Conservation (phyloP, 1,284 basidiomycete genomes). For the Fomitopsis betulina region DNA sequence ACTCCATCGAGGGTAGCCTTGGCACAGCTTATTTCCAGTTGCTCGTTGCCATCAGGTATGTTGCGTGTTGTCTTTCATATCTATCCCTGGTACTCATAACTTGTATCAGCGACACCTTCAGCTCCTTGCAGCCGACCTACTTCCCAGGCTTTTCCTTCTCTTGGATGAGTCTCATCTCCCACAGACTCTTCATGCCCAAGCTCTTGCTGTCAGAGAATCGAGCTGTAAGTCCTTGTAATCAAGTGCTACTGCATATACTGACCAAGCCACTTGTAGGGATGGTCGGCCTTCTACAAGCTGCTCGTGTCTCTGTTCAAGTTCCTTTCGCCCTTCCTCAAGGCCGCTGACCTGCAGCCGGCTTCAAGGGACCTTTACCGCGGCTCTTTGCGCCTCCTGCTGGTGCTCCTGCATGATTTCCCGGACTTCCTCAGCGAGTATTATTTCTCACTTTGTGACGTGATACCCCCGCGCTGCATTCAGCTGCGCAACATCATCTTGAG, state of each 20-base stretch:
- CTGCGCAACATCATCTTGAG: constrained; percentile 95
- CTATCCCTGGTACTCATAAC: constrained; percentile 1
- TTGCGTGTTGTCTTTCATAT: neutral
- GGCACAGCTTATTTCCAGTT: constrained; percentile 88
- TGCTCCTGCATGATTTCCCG: constrained; percentile 97
- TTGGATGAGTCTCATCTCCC: constrained; percentile 96
- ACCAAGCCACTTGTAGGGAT: constrained; percentile 51
- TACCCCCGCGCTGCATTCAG: constrained; percentile 93
- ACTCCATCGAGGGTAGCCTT: constrained; percentile 78
- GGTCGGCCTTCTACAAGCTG: constrained; percentile 94
- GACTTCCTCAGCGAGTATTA: constrained; percentile 98
- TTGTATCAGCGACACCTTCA: constrained; percentile 80
- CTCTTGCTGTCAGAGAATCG: constrained; percentile 80
- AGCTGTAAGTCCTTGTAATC: constrained; percentile 47
- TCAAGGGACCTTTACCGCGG: constrained; percentile 92
- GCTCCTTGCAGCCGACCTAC: constrained; percentile 93
- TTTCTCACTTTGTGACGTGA: constrained; percentile 90
- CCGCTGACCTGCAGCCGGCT: constrained; percentile 75
- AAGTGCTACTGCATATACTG: neutral
- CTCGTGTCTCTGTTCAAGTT: constrained; percentile 93
- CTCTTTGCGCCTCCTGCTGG: constrained; percentile 87
- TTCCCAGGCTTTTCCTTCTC: constrained; percentile 99
- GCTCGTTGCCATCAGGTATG: constrained; percentile 82
- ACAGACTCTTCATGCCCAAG: constrained; percentile 97
- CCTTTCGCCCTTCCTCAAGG: constrained; percentile 86